phyloP scores from a whole-genome alignment of 805 yeast species.

The Metschnikowia shivogae region DNA sequence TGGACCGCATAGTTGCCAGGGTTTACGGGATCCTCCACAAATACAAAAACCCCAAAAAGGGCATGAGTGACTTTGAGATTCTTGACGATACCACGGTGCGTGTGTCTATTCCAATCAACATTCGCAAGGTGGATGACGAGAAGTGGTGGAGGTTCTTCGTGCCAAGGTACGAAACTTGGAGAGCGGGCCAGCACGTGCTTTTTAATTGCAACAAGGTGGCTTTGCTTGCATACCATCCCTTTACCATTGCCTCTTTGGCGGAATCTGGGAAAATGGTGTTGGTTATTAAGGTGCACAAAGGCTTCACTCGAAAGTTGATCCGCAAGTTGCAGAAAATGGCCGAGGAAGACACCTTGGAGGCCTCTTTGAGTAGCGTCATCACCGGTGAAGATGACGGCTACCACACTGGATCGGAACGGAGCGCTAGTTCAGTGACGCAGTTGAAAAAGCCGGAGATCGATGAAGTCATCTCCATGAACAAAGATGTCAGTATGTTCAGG shows the following conservation, averaged over 20 bases:
- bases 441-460: neutral
- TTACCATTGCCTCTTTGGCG: slow-evolving; percentile 41
- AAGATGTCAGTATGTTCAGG: slow-evolving; percentile 6
- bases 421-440: slow-evolving; percentile 1
- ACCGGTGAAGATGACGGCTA: neutral
- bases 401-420: neutral
- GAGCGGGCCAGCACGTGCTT: slow-evolving; percentile 45
- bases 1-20: slow-evolving; percentile 35
- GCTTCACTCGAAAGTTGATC: slow-evolving; percentile 39
- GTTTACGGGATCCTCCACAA: slow-evolving; percentile 31
- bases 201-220: slow-evolving; percentile 39
- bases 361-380: neutral
- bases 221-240: slow-evolving; percentile 43
- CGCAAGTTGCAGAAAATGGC: slow-evolving; percentile 22
- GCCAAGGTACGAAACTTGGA: slow-evolving; percentile 42
- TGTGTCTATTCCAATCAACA: slow-evolving; percentile 34
- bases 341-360: slow-evolving; percentile 10
- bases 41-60: slow-evolving; percentile 34
- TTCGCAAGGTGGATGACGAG: slow-evolving; percentile 14
- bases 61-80: slow-evolving; percentile 34
- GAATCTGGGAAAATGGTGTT: slow-evolving; percentile 37
- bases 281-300: slow-evolving; percentile 37
- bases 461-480: neutral
- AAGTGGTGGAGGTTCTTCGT: slow-evolving; percentile 27
- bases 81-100: slow-evolving; percentile 40